Conservation (phyloP, 2,329 filamentous ascomycete species). For the Epicoccum nigrum region DNA sequence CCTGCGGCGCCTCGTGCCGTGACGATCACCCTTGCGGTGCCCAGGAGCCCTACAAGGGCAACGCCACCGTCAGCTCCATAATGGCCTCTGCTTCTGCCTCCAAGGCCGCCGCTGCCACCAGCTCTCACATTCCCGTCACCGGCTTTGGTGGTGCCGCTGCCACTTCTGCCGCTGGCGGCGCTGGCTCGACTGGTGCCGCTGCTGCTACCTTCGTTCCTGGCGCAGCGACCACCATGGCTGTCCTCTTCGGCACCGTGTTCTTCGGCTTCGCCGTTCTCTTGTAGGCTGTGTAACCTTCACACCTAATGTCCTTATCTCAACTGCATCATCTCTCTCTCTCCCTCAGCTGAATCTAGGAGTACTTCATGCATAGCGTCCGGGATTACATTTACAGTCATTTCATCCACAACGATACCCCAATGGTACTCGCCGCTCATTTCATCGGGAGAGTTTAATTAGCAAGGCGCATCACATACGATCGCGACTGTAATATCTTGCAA, state of each 20-base stretch:
- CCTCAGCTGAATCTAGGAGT: too few species aligned
- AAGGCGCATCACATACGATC: conserved; percentile 5
- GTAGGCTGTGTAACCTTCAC: conserved; percentile 23
- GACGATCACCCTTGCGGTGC: conserved; percentile 76
- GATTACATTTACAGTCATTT: conserved; percentile 22
- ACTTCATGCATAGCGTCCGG: conserved; percentile 21
- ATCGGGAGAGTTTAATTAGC: conserved; percentile 15
- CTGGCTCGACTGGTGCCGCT: conserved; percentile 34
- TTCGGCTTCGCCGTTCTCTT: conserved; percentile 60
- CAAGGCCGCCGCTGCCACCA: conserved; percentile 38
- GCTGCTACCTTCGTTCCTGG: conserved; percentile 58
- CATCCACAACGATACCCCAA: conserved; percentile 16
- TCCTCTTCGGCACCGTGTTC: conserved; percentile 61
- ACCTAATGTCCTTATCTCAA: background rate
- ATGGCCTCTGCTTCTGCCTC: conserved; percentile 47
- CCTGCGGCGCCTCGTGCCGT: conserved; percentile 53
- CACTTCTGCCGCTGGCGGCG: conserved; percentile 15
- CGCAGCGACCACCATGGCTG: conserved; percentile 61
- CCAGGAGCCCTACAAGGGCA: conserved; percentile 65
- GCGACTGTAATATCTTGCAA: conserved; percentile 10
- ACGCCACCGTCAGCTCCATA: conserved; percentile 57
- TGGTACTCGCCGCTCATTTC: conserved; percentile 21
- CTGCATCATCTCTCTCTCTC: conserved; percentile 2
- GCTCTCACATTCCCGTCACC: conserved; percentile 36
- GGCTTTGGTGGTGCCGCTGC: conserved; percentile 34